A percentile compares a stretch with the other conserved stretches of the same genome.
Conservation (phyloP, 2,329 filamentous ascomycete genomes). For the Colletotrichum graminicola region DNA sequence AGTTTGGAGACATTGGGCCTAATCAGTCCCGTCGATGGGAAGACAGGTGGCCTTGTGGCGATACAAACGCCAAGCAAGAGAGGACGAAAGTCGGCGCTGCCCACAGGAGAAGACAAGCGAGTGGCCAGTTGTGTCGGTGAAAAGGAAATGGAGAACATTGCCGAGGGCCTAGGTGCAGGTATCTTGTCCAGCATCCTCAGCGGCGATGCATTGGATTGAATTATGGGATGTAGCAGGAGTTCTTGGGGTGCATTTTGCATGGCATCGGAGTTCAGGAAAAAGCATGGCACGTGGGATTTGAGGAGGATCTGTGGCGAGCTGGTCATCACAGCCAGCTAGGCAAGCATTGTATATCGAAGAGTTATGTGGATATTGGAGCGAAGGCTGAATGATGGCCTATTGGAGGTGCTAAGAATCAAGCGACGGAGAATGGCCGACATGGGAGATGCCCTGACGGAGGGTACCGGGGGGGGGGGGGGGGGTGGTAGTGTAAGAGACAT, state of each 20-base stretch:
- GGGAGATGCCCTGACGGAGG: slow-evolving; percentile 29
- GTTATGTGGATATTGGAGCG: slow-evolving; percentile 19
- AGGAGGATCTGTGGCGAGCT: slow-evolving; percentile 11
- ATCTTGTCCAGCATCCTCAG: slow-evolving; percentile 73
- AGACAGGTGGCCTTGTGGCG: slow-evolving; percentile 74
- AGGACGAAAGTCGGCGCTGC: slow-evolving; percentile 67
- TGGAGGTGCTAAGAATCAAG: not conserved
- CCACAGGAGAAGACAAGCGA: slow-evolving; percentile 77
- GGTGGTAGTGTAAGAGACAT: slow-evolving; percentile 8
- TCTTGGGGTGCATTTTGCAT: slow-evolving; percentile 33
- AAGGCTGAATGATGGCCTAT: not conserved
- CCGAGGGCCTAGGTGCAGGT: slow-evolving; percentile 71
- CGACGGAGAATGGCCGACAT: slow-evolving; percentile 5
- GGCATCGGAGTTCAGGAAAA: slow-evolving; percentile 39
- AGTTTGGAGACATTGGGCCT: slow-evolving; percentile 91
- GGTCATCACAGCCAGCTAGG: slow-evolving; percentile 1
- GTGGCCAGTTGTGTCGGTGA: slow-evolving; percentile 85
- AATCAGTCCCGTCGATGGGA: slow-evolving; percentile 77
- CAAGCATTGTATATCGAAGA: slow-evolving; percentile 11
- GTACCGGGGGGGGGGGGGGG: not conserved
- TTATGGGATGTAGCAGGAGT: slow-evolving; percentile 8
- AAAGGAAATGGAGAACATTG: slow-evolving; percentile 79
- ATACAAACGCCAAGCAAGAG: slow-evolving; percentile 79
- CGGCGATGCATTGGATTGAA: slow-evolving; percentile 69
- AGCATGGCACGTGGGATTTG: slow-evolving; percentile 43